Evolutionary conservation across 345 rosid genomes (phyloP).

Genomic region (Leavenworthia alabamica): DNA sequence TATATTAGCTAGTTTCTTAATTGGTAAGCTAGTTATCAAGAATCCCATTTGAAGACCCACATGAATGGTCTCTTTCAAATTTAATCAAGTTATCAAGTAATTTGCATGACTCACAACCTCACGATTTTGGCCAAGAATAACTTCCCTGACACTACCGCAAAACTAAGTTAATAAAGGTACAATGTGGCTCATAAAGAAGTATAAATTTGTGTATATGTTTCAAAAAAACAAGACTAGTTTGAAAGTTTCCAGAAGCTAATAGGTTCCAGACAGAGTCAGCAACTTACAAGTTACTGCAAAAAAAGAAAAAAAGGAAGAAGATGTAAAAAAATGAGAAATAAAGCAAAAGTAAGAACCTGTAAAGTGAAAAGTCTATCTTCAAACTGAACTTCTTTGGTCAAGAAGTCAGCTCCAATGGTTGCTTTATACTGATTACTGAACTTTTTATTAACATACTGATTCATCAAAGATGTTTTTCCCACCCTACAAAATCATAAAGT

Average conservation of each 20-base stretch:
- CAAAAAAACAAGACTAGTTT: neutral
- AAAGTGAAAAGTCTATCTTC: conserved; percentile 93
- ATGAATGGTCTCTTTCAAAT: neutral
- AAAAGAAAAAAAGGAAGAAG: too few species aligned
- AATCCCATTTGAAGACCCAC: neutral
- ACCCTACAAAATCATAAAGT: conserved; percentile 52
- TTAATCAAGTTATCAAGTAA: neutral
- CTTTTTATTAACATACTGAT: conserved; percentile 93
- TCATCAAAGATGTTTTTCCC: conserved; percentile 96
- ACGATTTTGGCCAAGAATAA: neutral
- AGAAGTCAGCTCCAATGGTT: conserved; percentile 90
- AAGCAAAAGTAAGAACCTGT: conserved; percentile 47
- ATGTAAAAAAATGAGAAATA: neutral
- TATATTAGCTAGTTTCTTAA: neutral
- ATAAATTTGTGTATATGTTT: neutral
- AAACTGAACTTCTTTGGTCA: conserved; percentile 86
- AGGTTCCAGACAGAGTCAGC: neutral
- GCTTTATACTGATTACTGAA: conserved; percentile 96
- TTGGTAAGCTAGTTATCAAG: neutral
- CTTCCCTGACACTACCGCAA: neutral
- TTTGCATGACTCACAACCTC: neutral
- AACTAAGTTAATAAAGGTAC: neutral
- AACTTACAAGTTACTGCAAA: neutral
- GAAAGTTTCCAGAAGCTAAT: neutral
- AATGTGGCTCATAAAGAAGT: neutral